Evolutionary conservation across 2,329 filamentous ascomycete genomes (phyloP).

Genomic region (Didymella arachidicola): DNA sequence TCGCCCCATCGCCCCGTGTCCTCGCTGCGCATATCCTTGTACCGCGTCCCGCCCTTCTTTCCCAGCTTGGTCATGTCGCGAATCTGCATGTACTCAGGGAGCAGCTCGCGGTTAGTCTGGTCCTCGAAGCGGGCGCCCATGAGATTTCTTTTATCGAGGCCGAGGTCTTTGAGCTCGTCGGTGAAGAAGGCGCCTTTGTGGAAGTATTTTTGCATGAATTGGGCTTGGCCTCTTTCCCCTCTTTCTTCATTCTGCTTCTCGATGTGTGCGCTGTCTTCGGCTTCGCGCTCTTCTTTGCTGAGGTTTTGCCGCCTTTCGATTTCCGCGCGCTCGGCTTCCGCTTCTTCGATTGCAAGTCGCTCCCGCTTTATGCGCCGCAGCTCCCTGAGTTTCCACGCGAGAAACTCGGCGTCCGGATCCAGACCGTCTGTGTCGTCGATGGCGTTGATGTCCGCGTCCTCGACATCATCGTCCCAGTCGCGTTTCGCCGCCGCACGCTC

Average conservation of each 20-base stretch:
- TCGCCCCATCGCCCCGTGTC: constrained; percentile 90
- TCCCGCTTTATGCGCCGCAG: constrained; percentile 87
- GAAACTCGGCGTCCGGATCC: constrained; percentile 86
- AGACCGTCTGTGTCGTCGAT: constrained; percentile 89
- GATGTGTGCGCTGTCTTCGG: constrained; percentile 82
- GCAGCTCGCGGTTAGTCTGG: constrained; percentile 77
- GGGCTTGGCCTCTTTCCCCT: constrained; percentile 79
- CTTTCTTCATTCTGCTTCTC: constrained; percentile 79
- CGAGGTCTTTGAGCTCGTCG: constrained; percentile 77
- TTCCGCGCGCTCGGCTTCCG: constrained; percentile 86
- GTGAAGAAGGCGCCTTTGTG: constrained; percentile 97
- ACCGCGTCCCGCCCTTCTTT: constrained; percentile 88
- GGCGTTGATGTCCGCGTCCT: constrained; percentile 72
- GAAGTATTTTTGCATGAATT: constrained; percentile 94
- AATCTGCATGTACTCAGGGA: constrained; percentile 92
- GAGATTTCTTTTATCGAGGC: constrained; percentile 80
- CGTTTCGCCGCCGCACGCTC: constrained; percentile 78
- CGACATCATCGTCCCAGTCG: constrained; percentile 78
- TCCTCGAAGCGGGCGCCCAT: constrained; percentile 90
- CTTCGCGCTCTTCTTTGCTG: constrained; percentile 82
- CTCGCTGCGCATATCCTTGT: constrained; percentile 85
- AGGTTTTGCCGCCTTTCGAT: constrained; percentile 87
- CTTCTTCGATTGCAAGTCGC: constrained; percentile 80
- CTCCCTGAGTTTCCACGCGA: constrained; percentile 93
- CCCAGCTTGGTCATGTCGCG: constrained; percentile 93